Percentiles rank a stretch among this genome's conserved stretches.
phyloP scores from a whole-genome alignment of 2,329 filamentous ascomycete genomes.

The Colletotrichum cuscutae region DNA sequence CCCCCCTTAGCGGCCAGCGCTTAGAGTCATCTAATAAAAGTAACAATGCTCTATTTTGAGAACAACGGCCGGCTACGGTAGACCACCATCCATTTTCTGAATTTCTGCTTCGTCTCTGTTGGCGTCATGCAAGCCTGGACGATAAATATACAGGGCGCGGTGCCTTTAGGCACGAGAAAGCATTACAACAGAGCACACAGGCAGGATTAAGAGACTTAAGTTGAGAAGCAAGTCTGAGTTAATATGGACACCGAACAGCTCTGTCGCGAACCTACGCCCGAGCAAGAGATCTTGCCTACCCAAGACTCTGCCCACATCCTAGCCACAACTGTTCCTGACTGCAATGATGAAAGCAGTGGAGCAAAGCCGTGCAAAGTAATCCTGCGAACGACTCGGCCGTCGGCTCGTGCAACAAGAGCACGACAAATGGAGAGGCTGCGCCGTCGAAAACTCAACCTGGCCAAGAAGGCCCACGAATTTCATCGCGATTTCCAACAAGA shows the following conservation, averaged over 20 bases:
- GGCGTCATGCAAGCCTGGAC: too few relatives aligned
- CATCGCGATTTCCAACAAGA: constrained; percentile 2
- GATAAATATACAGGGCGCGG: too few relatives aligned
- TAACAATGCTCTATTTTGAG: background rate
- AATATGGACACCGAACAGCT: background rate
- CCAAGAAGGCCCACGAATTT: constrained; percentile 3
- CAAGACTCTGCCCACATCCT: background rate
- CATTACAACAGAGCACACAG: background rate
- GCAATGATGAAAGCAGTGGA: background rate
- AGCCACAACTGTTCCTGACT: background rate
- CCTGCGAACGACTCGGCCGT: background rate
- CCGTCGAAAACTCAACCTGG: background rate
- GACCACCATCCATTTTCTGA: too few relatives aligned
- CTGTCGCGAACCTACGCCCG: background rate
- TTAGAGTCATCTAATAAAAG: background rate
- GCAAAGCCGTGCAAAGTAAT: background rate
- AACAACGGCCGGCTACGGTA: background rate
- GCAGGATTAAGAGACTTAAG: background rate
- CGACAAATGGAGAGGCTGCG: background rate
- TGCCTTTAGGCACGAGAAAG: too few relatives aligned
- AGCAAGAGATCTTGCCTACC: background rate
- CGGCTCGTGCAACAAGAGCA: background rate
- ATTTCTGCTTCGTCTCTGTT: too few relatives aligned
- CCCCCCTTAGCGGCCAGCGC: background rate
- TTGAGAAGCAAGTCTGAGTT: too few relatives aligned